phyloP scores from a whole-genome alignment of 345 rosid genomes.

The Linum tenue region DNA sequence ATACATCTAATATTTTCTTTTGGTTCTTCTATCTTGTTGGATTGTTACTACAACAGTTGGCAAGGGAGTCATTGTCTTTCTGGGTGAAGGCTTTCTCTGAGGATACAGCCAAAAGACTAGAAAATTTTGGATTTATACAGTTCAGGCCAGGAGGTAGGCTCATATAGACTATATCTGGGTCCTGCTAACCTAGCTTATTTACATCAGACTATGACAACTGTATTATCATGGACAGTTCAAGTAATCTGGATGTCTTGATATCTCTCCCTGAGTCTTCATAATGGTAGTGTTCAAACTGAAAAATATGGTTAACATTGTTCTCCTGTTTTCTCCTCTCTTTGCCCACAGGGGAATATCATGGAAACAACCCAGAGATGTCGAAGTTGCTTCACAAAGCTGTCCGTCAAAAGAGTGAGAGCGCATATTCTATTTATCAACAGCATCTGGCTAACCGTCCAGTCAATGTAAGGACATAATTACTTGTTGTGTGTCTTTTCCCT shows the following conservation, averaged over 20 bases:
- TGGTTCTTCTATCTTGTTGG: slow-evolving; percentile 13
- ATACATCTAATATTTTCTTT: not conserved
- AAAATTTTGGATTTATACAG: slow-evolving; percentile 92
- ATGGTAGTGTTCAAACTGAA: no score
- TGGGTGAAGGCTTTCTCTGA: slow-evolving; percentile 99
- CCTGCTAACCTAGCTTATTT: not conserved
- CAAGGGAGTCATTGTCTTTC: slow-evolving; percentile 89
- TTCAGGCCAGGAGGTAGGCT: slow-evolving; percentile 79
- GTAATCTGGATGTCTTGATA: not conserved
- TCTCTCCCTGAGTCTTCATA: no score
- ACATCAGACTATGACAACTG: not conserved
- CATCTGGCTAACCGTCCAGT: slow-evolving; percentile 94
- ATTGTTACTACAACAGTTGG: slow-evolving; percentile 41
- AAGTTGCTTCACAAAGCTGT: slow-evolving; percentile 96
- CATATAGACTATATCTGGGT: not conserved
- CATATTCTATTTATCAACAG: slow-evolving; percentile 86
- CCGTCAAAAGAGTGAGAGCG: slow-evolving; percentile 91
- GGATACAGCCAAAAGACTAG: slow-evolving; percentile 92
- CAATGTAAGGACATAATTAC: slow-evolving; percentile 45
- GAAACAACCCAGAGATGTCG: slow-evolving; percentile 98
- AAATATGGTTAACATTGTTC: no score
- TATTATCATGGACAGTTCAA: not conserved
- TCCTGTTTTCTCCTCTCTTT: not conserved
- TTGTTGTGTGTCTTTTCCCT: not conserved
- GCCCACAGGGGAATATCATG: slow-evolving; percentile 82